Conservation (phyloP, 768 basidiomycete species). For the Termitomyces sp. region DNA sequence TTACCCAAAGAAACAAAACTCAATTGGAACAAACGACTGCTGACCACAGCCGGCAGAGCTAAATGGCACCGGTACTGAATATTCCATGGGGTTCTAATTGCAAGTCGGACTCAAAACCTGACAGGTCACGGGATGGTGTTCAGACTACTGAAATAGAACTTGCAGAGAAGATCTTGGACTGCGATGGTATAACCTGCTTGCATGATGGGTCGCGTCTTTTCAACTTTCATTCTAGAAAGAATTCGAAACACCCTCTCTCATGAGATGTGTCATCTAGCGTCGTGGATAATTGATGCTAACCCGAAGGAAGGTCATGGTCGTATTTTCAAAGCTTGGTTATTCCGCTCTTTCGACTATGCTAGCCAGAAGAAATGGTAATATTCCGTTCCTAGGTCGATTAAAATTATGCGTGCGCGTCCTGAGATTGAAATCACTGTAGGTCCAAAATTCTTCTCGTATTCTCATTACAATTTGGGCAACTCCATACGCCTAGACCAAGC, state of each 20-base stretch:
- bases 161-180: constrained; percentile 77
- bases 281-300: constrained; percentile 72
- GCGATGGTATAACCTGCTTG: constrained; percentile 46
- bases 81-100: background rate
- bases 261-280: constrained; percentile 90
- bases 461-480: background rate
- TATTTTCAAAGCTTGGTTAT: constrained; percentile 66
- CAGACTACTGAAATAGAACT: constrained; percentile 65
- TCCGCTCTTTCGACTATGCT: background rate
- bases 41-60: constrained; percentile 68
- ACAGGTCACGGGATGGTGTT: constrained; percentile 52
- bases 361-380: background rate
- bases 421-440: constrained; percentile 69
- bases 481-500: constrained; percentile 44
- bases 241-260: constrained; percentile 81
- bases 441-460: background rate
- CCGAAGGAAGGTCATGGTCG: constrained; percentile 70
- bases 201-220: background rate
- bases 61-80: constrained; percentile 49
- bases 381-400: constrained; percentile 46
- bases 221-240: constrained; percentile 42
- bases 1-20: constrained; percentile 52
- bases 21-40: constrained; percentile 60
- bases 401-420: constrained; percentile 61
- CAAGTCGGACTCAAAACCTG: constrained; percentile 2